These are phyloP conservation scores for Candida railenensis DNA, from an alignment of 805 yeast genomes.

Conservation along the genomic window DNA sequence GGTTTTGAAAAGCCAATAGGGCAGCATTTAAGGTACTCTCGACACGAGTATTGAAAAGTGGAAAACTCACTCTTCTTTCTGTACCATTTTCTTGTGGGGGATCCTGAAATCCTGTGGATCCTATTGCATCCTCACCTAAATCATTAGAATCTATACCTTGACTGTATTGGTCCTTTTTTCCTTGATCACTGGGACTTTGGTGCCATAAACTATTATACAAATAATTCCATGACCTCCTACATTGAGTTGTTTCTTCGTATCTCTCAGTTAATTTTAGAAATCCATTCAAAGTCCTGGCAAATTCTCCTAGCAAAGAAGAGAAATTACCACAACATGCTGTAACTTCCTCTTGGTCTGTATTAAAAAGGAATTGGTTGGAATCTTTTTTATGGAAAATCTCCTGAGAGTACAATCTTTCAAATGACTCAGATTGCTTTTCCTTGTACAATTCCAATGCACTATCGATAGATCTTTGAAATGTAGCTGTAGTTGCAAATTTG, in stretches of 20 bases:
- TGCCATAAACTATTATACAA: conserved; percentile 12
- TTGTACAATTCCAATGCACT: conserved; percentile 57
- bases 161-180: too few species aligned
- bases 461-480: conserved; percentile 45
- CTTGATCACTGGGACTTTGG: too few species aligned
- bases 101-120: neutral
- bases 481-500: conserved; percentile 39
- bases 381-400: conserved; percentile 40
- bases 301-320: conserved; percentile 60
- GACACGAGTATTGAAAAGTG: neutral
- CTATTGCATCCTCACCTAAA: neutral
- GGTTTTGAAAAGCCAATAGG: conserved; percentile 26
- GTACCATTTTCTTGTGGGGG: neutral
- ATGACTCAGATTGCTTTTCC: conserved; percentile 54
- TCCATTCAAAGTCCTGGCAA: conserved; percentile 54
- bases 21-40: conserved; percentile 34
- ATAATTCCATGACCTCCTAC: conserved; percentile 49
- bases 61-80: neutral
- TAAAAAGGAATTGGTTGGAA: conserved; percentile 31
- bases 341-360: conserved; percentile 71
- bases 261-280: conserved; percentile 47
- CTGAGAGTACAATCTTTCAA: conserved; percentile 57
- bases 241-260: conserved; percentile 27
- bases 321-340: conserved; percentile 85
- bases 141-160: neutral